Percentiles rank a stretch among this genome's conserved stretches.
Evolutionary conservation across 768 basidiomycete genomes (phyloP).

Genomic region (Mrakia blollopis): DNA sequence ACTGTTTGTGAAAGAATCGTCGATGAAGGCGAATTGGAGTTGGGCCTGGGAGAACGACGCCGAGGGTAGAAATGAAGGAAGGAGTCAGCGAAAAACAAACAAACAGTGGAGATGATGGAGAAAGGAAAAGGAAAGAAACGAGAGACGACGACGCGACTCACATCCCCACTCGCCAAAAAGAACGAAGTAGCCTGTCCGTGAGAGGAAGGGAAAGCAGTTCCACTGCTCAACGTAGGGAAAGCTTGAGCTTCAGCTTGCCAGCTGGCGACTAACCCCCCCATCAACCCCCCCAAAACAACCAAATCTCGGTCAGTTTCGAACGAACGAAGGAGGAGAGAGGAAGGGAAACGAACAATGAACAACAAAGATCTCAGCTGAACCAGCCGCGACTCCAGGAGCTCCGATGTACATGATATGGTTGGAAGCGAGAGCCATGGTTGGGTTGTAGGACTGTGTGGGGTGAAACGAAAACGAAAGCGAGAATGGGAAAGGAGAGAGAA

Average conservation of each 20-base stretch:
- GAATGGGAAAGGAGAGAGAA: neutral
- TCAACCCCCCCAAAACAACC: neutral
- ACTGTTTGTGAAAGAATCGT: constrained; percentile 48
- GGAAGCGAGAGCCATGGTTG: constrained; percentile 74
- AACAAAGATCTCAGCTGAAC: constrained; percentile 72
- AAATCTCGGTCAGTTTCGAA: neutral
- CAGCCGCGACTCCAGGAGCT: constrained; percentile 62
- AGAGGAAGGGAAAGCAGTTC: constrained; percentile 58
- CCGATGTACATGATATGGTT: constrained; percentile 82
- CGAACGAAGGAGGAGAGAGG: neutral
- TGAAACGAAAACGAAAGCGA: neutral
- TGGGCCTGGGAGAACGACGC: constrained; percentile 48
- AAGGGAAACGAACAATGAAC: constrained; percentile 65
- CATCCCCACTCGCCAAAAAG: constrained; percentile 53
- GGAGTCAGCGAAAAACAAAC: too few species aligned
- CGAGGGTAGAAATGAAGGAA: too few species aligned
- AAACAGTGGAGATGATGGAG: too few species aligned
- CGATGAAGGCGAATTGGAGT: constrained; percentile 70
- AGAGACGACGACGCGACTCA: too few species aligned
- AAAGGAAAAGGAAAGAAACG: too few species aligned
- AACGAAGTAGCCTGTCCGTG: constrained; percentile 68
- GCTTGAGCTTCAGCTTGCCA: constrained; percentile 68
- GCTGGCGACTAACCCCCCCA: constrained; percentile 55
- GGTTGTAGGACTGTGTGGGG: constrained; percentile 52
- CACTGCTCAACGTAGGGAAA: constrained; percentile 52